Evolutionary conservation across 371 early-diverging fungal genomes (phyloP).

Genomic region (Saksenaea oblongispora): DNA sequence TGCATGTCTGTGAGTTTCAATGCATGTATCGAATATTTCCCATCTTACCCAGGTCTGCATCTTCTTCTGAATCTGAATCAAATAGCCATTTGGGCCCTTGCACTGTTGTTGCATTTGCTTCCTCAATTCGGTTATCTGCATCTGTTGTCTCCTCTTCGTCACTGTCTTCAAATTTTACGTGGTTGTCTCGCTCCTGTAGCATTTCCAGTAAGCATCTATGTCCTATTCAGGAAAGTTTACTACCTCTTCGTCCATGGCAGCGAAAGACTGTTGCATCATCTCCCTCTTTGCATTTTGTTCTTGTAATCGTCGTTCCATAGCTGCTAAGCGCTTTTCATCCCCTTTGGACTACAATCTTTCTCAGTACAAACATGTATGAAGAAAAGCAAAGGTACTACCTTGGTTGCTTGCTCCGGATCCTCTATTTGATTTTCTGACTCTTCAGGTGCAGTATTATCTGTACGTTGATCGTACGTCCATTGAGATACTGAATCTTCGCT

Average conservation of each 20-base stretch:
- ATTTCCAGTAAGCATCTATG: too few species aligned
- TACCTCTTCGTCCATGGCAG: too few species aligned
- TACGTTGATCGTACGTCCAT: not conserved
- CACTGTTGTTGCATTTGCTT: conserved; percentile 21
- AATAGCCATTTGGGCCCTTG: conserved; percentile 56
- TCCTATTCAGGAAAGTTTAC: not conserved
- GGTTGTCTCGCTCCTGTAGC: conserved; percentile 14
- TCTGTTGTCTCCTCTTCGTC: conserved; percentile 29
- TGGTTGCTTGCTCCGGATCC: not conserved
- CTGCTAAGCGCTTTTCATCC: conserved; percentile 35
- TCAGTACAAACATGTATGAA: not conserved
- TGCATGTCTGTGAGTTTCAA: not conserved
- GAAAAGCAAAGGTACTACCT: not conserved
- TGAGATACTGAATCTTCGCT: conserved; percentile 22
- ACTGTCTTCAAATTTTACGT: conserved; percentile 27
- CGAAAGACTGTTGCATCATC: conserved; percentile 22
- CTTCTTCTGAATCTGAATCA: conserved; percentile 48
- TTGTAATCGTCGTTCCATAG: conserved; percentile 28
- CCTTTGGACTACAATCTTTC: conserved; percentile 13
- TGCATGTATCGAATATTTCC: not conserved
- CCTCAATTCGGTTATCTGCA: conserved; percentile 17
- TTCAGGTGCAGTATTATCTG: conserved; percentile 7
- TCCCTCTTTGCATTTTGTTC: conserved; percentile 30
- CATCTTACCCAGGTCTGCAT: conserved; percentile 24
- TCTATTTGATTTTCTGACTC: conserved; percentile 7